A percentile compares a stretch with the other conserved stretches of the same genome.
phyloP scores from a whole-genome alignment of 108 stramenopile genomes.

The Nitzschia palea region DNA sequence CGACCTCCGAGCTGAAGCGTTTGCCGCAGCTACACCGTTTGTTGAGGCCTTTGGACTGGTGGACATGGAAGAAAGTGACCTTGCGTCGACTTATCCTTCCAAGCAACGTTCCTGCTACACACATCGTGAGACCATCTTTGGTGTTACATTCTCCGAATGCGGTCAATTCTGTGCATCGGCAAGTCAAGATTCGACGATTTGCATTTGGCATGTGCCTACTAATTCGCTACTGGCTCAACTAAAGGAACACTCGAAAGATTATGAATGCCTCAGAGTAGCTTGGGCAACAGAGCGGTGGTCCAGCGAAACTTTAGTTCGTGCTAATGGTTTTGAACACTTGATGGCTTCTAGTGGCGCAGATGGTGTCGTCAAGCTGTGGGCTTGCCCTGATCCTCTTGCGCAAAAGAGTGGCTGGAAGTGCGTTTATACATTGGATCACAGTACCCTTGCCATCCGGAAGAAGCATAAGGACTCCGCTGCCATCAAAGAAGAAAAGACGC shows the following conservation, averaged over 20 bases:
- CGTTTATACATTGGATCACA: conserved; percentile 40
- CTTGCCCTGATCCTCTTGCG: conserved; percentile 25
- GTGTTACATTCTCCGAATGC: conserved; percentile 63
- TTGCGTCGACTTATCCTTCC: neutral
- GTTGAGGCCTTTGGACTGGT: conserved; percentile 19
- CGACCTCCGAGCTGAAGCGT: neutral
- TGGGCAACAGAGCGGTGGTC: conserved; percentile 56
- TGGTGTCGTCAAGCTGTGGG: conserved; percentile 35
- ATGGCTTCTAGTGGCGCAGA: conserved; percentile 47
- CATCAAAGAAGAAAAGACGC: neutral
- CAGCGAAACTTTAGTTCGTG: conserved; percentile 25
- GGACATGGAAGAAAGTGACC: neutral
- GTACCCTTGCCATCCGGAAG: neutral
- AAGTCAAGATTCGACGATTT: conserved; percentile 74
- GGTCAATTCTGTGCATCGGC: conserved; percentile 77
- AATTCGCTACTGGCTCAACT: conserved; percentile 56
- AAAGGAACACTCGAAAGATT: conserved; percentile 47
- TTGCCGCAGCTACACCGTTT: conserved; percentile 1
- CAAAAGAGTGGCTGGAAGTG: conserved; percentile 25
- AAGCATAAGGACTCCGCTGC: conserved; percentile 43
- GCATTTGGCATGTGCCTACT: conserved; percentile 62
- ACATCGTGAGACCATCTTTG: conserved; percentile 78
- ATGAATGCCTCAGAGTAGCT: conserved; percentile 79
- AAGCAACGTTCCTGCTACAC: conserved; percentile 67
- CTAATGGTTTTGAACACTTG: conserved; percentile 9